Percentiles rank a stretch among this genome's conserved stretches.
Conservation (phyloP, 2,329 filamentous ascomycete genomes). For the Incumbomyces delicatus region DNA sequence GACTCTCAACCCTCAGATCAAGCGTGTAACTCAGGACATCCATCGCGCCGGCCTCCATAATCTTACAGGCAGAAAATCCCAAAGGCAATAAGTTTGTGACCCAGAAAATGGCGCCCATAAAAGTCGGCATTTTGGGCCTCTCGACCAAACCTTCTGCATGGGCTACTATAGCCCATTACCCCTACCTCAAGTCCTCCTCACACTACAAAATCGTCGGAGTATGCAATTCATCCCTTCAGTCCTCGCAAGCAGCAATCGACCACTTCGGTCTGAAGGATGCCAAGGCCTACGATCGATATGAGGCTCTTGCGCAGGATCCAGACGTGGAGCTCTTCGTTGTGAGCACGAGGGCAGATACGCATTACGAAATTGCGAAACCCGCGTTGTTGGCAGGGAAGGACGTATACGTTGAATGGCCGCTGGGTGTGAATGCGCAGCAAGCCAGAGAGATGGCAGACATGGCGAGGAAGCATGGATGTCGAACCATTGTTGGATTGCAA, state of each 20-base stretch:
- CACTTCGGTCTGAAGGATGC: constrained; percentile 35
- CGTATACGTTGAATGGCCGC: constrained; percentile 50
- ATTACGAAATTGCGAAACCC: constrained; percentile 38
- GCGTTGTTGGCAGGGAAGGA: constrained; percentile 44
- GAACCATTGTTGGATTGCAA: constrained; percentile 44
- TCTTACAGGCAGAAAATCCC: not conserved
- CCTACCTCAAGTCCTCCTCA: constrained; percentile 44
- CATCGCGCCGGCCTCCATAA: no score
- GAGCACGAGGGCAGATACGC: constrained; percentile 45
- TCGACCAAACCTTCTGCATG: constrained; percentile 45
- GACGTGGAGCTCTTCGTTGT: constrained; percentile 48
- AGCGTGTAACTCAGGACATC: no score
- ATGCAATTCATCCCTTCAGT: constrained; percentile 40
- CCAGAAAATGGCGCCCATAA: constrained; percentile 40
- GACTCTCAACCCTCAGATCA: no score
- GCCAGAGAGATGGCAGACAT: constrained; percentile 34
- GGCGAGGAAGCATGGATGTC: constrained; percentile 26
- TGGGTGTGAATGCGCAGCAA: constrained; percentile 36
- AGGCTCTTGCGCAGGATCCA: constrained; percentile 39
- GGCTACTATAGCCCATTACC: constrained; percentile 48
- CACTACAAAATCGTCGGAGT: constrained; percentile 44
- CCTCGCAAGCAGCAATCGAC: constrained; percentile 36
- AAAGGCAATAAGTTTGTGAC: no score
- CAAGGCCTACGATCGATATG: constrained; percentile 43
- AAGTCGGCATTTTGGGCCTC: constrained; percentile 50